Percentiles rank a stretch among this genome's conserved stretches.
Conservation (phyloP, 768 basidiomycete species). For the Vararia minispora region DNA sequence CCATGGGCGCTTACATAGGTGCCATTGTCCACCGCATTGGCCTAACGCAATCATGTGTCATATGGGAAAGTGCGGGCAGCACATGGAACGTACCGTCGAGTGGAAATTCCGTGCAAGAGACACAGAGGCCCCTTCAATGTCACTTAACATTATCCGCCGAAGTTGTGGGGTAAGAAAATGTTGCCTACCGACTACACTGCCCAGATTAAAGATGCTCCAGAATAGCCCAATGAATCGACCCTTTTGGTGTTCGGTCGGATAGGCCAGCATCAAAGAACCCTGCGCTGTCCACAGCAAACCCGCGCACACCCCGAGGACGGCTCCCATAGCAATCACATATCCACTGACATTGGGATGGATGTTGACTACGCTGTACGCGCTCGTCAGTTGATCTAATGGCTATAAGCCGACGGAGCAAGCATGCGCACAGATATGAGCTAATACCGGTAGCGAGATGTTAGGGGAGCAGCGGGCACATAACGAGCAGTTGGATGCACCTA, state of each 20-base stretch:
- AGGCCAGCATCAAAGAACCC: conserved; percentile 76
- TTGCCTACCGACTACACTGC: conserved; percentile 77
- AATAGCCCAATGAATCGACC: conserved; percentile 70
- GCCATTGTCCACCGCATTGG: conserved; percentile 43
- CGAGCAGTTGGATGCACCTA: too few relatives aligned
- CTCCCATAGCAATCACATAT: conserved; percentile 65
- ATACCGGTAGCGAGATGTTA: too few relatives aligned
- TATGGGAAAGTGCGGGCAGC: neutral
- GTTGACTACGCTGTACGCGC: conserved; percentile 43
- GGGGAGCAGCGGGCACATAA: too few relatives aligned
- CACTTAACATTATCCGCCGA: too few relatives aligned
- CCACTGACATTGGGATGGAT: conserved; percentile 48
- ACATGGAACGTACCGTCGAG: conserved; percentile 34
- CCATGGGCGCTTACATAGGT: conserved; percentile 50
- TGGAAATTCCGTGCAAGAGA: conserved; percentile 63
- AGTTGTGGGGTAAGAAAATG: too few relatives aligned
- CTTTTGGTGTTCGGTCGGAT: conserved; percentile 72
- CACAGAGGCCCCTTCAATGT: conserved; percentile 57
- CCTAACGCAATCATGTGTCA: conserved; percentile 12
- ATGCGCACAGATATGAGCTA: conserved; percentile 56
- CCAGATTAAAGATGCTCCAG: conserved; percentile 78
- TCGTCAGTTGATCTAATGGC: neutral
- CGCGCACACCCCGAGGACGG: conserved; percentile 63
- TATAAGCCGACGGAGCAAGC: neutral
- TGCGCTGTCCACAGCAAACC: conserved; percentile 75